phyloP scores from a whole-genome alignment of 2,329 filamentous ascomycete species.

The Stagonosporopsis cucurbitacearum region DNA sequence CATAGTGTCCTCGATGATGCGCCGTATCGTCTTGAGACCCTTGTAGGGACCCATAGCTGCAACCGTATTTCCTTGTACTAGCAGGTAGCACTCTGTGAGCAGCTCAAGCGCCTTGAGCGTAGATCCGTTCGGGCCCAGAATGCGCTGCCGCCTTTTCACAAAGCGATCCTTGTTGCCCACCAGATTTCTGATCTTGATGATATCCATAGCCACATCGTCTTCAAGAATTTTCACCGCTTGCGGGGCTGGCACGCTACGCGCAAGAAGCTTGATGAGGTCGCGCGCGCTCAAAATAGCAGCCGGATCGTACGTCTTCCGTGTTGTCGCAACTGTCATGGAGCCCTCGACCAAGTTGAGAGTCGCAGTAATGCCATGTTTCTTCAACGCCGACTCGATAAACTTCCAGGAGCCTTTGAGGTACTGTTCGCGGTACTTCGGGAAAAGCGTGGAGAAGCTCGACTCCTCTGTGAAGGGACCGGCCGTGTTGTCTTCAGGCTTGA shows the following conservation, averaged over 20 bases:
- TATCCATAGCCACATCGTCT: slow-evolving; percentile 88
- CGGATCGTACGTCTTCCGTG: slow-evolving; percentile 87
- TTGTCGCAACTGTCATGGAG: slow-evolving; percentile 96
- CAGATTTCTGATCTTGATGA: slow-evolving; percentile 92
- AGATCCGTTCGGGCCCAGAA: slow-evolving; percentile 87
- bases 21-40: slow-evolving; percentile 87
- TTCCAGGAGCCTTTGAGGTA: slow-evolving; percentile 95
- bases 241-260: slow-evolving; percentile 82
- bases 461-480: slow-evolving; percentile 91
- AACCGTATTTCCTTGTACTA: slow-evolving; percentile 97
- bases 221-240: slow-evolving; percentile 94
- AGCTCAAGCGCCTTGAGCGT: slow-evolving; percentile 95
- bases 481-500: slow-evolving; percentile 83
- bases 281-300: slow-evolving; percentile 91
- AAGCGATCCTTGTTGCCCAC: slow-evolving; percentile 95
- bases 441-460: slow-evolving; percentile 84
- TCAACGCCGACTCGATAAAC: slow-evolving; percentile 82
- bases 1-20: slow-evolving; percentile 92
- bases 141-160: slow-evolving; percentile 90
- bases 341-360: slow-evolving; percentile 94
- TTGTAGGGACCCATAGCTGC: slow-evolving; percentile 88
- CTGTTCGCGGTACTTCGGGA: slow-evolving; percentile 95
- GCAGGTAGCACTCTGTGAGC: slow-evolving; percentile 83
- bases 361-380: slow-evolving; percentile 87
- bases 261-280: slow-evolving; percentile 91